These are phyloP conservation scores for Ceratobasidium sp. DNA, from an alignment of 1,284 basidiomycete genomes.

Conservation along the genomic window DNA sequence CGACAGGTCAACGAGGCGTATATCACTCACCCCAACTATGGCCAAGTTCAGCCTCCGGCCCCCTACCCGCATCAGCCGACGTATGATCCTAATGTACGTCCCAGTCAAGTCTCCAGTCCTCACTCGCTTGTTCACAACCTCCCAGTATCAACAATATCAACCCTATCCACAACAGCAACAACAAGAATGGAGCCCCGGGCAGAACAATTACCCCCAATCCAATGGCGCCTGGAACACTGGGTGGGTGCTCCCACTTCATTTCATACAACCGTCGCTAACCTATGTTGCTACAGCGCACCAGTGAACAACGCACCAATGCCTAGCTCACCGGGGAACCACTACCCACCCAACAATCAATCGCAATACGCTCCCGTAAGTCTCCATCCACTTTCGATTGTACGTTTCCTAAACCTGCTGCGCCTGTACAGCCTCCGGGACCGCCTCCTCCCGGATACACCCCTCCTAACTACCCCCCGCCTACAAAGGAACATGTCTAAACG, in stretches of 20 bases:
- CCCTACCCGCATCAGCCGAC: slow-evolving; percentile 38
- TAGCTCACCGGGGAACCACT: too few relatives aligned
- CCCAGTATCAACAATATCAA: slow-evolving; percentile 25
- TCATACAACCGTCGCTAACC: neutral
- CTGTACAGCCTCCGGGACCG: slow-evolving; percentile 21
- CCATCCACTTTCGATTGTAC: neutral
- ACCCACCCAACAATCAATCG: slow-evolving; percentile 22
- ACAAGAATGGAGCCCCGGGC: neutral
- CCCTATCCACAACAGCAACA: too few relatives aligned
- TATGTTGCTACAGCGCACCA: slow-evolving; percentile 8
- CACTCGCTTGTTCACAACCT: neutral
- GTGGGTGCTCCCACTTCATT: neutral
- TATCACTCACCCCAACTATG: slow-evolving; percentile 21
- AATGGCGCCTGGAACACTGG: slow-evolving; percentile 39
- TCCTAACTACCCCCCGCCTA: slow-evolving; percentile 32
- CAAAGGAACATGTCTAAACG: slow-evolving; percentile 27
- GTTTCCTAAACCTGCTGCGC: neutral
- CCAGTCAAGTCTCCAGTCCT: neutral
- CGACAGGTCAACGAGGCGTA: slow-evolving; percentile 31
- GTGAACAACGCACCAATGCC: too few relatives aligned
- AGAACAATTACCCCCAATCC: neutral
- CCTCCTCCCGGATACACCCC: slow-evolving; percentile 36
- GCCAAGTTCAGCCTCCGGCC: slow-evolving; percentile 12
- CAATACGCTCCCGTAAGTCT: slow-evolving; percentile 41
- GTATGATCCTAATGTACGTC: slow-evolving; percentile 31